Conservation (phyloP, 2,329 filamentous ascomycete genomes). For the Xylaria sp. region DNA sequence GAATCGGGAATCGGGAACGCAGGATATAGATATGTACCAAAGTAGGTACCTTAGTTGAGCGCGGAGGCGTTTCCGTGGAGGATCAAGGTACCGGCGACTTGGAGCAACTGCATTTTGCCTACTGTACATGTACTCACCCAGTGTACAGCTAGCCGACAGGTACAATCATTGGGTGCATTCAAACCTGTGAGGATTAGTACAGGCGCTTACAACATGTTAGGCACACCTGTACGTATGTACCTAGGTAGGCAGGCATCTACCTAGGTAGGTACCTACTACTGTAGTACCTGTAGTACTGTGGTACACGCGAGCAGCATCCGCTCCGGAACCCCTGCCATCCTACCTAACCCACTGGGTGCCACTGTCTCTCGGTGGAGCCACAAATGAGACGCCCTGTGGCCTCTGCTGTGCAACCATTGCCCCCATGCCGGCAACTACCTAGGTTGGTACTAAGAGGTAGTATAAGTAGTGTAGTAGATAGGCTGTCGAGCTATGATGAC, state of each 20-base stretch:
- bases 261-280: constrained; percentile 8
- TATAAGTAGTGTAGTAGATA: too few relatives aligned
- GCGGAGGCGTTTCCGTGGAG: constrained; percentile 4
- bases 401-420: constrained; percentile 19
- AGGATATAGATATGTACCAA: too few relatives aligned
- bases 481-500: not conserved
- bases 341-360: constrained; percentile 35
- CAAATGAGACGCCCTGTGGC: constrained; percentile 26
- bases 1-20: not conserved
- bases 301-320: constrained; percentile 21
- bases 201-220: too few relatives aligned
- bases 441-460: too few relatives aligned
- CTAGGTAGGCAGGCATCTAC: too few relatives aligned
- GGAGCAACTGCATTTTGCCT: too few relatives aligned
- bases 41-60: too few relatives aligned
- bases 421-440: too few relatives aligned
- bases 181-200: too few relatives aligned
- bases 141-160: not conserved
- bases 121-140: not conserved
- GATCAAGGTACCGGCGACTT: not conserved
- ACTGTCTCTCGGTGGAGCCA: constrained; percentile 12
- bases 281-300: not conserved
- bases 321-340: constrained; percentile 6
- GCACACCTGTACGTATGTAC: not conserved
- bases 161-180: too few relatives aligned